A percentile compares a stretch with the other conserved stretches of the same genome.
phyloP scores from a whole-genome alignment of 805 yeast species.

The Nadsonia fulvescens region DNA sequence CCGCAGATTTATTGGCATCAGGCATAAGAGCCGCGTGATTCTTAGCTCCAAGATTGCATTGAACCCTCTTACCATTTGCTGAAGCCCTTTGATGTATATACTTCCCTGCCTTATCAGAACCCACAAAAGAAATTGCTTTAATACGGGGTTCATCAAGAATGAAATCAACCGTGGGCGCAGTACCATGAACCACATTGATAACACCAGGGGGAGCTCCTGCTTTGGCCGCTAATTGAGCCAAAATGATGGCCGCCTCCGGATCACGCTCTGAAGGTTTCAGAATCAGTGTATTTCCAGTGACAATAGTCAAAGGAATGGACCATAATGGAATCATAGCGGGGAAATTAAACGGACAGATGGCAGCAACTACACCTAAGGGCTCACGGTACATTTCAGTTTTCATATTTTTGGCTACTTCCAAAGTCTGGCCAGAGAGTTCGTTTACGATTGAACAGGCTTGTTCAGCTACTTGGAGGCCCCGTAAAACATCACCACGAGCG shows the following conservation, averaged over 20 bases:
- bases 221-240: conserved; percentile 51
- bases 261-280: conserved; percentile 58
- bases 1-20: conserved; percentile 47
- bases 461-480: conserved; percentile 68
- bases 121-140: conserved; percentile 64
- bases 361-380: conserved; percentile 60
- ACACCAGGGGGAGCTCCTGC: conserved; percentile 69
- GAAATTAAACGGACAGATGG: conserved; percentile 68
- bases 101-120: conserved; percentile 63
- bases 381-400: conserved; percentile 57
- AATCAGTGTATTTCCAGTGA: conserved; percentile 58
- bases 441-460: conserved; percentile 46
- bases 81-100: conserved; percentile 52
- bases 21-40: conserved; percentile 60
- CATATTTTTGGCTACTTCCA: conserved; percentile 59
- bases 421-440: conserved; percentile 41
- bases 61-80: conserved; percentile 54
- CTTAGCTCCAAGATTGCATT: conserved; percentile 65
- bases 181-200: conserved; percentile 55
- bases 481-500: conserved; percentile 56
- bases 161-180: conserved; percentile 53
- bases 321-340: conserved; percentile 71
- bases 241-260: conserved; percentile 64
- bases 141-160: conserved; percentile 54
- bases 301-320: conserved; percentile 44